Base-by-base conservation (phyloP, 371 early-diverging fungal species). In the Actinomucor elegans region DNA sequence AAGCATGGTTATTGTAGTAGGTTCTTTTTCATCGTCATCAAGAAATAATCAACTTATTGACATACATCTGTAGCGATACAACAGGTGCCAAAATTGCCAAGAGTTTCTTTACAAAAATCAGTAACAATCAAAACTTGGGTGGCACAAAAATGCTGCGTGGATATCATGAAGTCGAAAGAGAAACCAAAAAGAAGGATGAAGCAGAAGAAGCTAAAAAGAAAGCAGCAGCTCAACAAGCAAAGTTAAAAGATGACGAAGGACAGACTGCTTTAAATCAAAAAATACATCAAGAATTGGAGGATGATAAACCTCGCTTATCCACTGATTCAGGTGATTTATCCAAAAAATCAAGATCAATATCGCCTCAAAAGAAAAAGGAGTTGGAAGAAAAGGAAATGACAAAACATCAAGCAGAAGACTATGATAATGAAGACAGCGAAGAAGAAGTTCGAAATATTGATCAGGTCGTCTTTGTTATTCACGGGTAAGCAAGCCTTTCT, bases 381-480 rank as follows among this genome's bases (percentile, higher is more conserved):
- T 11, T 61, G 42, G 17, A 55, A 38, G 31, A 64, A 23, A 24
- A 65, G 52, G 57, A 64, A 38, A 60, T 17, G 57, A 72, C 49
- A 34, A 24, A 68, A 33, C 64, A 57, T 28, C 79, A 83, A 41
- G 67, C 69, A 17, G 81, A 82, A 41, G 87, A 87, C 57, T 80
- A 80, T 52, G 75, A 75, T 4, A 77, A 83, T 37, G 83, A 84
- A 32, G 79, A 80, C 12, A 73, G 72, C 12, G 80, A 84, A 42
- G 84, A 76, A 46, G 82, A 81, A 11, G 79, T 84, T 20, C 68
- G 91, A 45, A 65, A 65, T 3, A 83, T 92, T 45, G 81, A 90
- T 59, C 93, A 92, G 64, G 53, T 93, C 8, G 68, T 93, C 0
- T 75, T 92, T 41, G 91, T 87, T 5, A 83, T 92, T 52, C 92